Base-by-base conservation (phyloP, 495 filamentous ascomycete genomes). In the Choiromyces venosus region DNA sequence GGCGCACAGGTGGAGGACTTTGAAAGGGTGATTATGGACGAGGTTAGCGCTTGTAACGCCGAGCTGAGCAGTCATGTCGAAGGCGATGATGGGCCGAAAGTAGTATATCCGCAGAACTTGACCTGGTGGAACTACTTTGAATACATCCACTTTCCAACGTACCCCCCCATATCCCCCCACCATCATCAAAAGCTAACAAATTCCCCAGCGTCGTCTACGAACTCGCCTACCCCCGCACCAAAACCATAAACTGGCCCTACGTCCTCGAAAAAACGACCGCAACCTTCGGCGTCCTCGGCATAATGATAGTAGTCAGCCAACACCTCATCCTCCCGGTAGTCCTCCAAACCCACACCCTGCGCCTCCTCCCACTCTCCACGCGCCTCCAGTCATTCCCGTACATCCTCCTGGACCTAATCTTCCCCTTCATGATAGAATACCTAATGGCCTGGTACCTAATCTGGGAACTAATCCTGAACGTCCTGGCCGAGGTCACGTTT, bases 381-480 rank as follows among this genome's bases (percentile, higher is more conserved):
- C 84, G 91, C 56, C 86, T 92, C 73, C 80, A 82, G 68, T 86
- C 88, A 56, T 92, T 93, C 70, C 91, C 91, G 2, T 91, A 87
- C 83, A 85, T 93, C 76, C 81, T 92, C 29, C 85, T 84, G 39
- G 90, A 92, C 75, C 84, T 93, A 68, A 85, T 92, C 10, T 92
- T 93, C 74, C 91, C 91, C 0, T 88, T 93, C 65, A 86, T 92
- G 81, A 87, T 93, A 83, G 91, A 92, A 81, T 91, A 92, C 74
- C 82, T 92, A 72, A 68, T 84, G 70, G 82, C 85, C 29, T 91
- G 88, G 88, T 93, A 92, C 79, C 85, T 93, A 37, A 92, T 93
- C 78, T 93, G 91, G 91, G 91, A 93, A 83, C 90, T 89, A 67
- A 87, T 92, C 67, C 87, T 93, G 68, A 93, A 93, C 83, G 86